phyloP scores from a whole-genome alignment of 202 grass and related monocot genomes.

The Miscanthus sacchariflorus region DNA sequence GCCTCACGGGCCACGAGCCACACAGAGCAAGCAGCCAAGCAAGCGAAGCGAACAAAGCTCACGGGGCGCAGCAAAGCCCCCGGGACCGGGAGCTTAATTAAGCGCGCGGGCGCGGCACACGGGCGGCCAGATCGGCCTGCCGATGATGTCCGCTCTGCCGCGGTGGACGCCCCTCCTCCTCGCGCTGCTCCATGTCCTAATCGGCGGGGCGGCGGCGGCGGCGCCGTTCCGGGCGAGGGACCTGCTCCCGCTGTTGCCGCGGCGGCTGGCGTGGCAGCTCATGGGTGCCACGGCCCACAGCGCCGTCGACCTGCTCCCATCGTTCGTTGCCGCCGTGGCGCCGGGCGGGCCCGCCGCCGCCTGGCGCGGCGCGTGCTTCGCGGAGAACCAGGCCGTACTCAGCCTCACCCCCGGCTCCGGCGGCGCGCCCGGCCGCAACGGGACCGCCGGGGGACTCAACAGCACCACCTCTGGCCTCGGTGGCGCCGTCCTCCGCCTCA shows the following conservation, averaged over 20 bases:
- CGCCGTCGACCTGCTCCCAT: slow-evolving; percentile 92
- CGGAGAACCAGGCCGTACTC: slow-evolving; percentile 71
- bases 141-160: background rate
- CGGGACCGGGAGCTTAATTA: background rate
- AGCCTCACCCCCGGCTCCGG: slow-evolving; percentile 48
- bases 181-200: background rate
- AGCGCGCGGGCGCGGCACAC: background rate
- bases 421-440: slow-evolving; percentile 41
- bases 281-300: slow-evolving; percentile 64
- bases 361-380: slow-evolving; percentile 88
- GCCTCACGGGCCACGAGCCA: slow-evolving; percentile 16
- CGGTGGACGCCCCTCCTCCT: background rate
- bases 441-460: slow-evolving; percentile 36
- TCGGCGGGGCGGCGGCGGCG: slow-evolving; percentile 13
- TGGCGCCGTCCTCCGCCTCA: slow-evolving; percentile 74
- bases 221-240: slow-evolving; percentile 63
- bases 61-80: background rate
- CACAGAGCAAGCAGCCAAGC: background rate
- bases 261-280: slow-evolving; percentile 74
- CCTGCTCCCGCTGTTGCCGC: slow-evolving; percentile 75
- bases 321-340: slow-evolving; percentile 68
- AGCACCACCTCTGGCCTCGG: slow-evolving; percentile 20
- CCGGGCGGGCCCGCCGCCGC: slow-evolving; percentile 50
- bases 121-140: background rate
- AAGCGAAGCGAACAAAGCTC: background rate